Conservation (phyloP, 73 alveolate genomes). For the Uronychia setigera region DNA sequence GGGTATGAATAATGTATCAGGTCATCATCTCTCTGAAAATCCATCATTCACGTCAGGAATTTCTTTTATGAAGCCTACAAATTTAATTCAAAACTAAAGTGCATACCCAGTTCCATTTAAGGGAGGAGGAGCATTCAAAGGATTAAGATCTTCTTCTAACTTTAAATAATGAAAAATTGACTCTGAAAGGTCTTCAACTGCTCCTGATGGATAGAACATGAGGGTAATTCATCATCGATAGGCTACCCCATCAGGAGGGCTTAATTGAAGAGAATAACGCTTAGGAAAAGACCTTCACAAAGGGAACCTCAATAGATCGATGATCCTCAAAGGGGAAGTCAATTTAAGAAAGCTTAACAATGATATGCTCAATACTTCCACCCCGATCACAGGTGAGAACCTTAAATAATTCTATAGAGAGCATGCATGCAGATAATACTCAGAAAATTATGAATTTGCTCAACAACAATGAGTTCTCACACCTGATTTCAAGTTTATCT, state of each 20-base stretch:
- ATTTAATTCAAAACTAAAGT: background rate
- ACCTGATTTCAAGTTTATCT: background rate
- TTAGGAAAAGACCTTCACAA: background rate
- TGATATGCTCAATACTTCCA: no score
- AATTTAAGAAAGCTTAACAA: background rate
- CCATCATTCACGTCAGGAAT: background rate
- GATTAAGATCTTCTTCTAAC: background rate
- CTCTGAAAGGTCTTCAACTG: background rate
- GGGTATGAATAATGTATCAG: background rate
- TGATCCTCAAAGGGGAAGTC: background rate
- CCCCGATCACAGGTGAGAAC: no score
- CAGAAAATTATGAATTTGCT: background rate
- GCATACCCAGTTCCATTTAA: no score
- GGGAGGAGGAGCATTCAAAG: no score
- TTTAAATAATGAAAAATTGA: background rate
- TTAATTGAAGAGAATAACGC: no score
- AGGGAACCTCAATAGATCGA: background rate
- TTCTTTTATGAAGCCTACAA: background rate
- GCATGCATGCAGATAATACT: background rate
- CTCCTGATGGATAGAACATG: slow-evolving; percentile 2
- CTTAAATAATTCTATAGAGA: no score
- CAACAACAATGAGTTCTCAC: background rate
- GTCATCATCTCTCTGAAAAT: background rate
- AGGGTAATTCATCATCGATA: no score
- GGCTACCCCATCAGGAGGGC: no score